A percentile compares a stretch with the other conserved stretches of the same genome.
These are phyloP conservation scores for Penicillium cosmopolitanum DNA, from an alignment of 495 filamentous ascomycete genomes.

Conservation along the genomic window DNA sequence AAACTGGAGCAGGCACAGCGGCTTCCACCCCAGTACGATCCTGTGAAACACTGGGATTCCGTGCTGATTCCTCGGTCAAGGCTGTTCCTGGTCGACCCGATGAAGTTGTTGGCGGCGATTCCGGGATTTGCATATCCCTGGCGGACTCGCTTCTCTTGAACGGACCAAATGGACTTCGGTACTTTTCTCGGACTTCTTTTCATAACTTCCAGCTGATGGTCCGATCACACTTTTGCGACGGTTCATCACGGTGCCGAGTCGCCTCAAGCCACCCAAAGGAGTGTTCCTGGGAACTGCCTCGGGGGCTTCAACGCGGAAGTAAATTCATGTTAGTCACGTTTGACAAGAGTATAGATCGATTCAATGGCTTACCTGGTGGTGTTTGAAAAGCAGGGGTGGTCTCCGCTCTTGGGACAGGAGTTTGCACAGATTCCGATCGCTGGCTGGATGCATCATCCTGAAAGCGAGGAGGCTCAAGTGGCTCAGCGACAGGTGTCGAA, in stretches of 20 bases:
- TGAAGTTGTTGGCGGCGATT: slow-evolving; percentile 36
- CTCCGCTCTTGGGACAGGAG: slow-evolving; percentile 33
- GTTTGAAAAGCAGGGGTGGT: slow-evolving; percentile 39
- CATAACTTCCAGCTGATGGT: slow-evolving; percentile 37
- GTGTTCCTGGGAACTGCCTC: slow-evolving; percentile 42
- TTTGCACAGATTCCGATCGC: slow-evolving; percentile 42
- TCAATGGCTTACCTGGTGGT: slow-evolving; percentile 42
- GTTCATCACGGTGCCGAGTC: slow-evolving; percentile 81
- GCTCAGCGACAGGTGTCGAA: slow-evolving; percentile 22
- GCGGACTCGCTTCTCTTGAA: slow-evolving; percentile 54
- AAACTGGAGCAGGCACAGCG: slow-evolving; percentile 26
- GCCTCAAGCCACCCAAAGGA: slow-evolving; percentile 59
- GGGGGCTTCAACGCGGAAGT: slow-evolving; percentile 23
- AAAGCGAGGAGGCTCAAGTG: slow-evolving; percentile 44
- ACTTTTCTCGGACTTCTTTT: slow-evolving; percentile 53
- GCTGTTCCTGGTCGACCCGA: slow-evolving; percentile 44
- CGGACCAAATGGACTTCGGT: slow-evolving; percentile 49
- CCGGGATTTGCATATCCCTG: slow-evolving; percentile 47
- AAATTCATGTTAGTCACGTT: slow-evolving; percentile 14
- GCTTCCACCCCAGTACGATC: slow-evolving; percentile 28
- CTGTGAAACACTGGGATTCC: slow-evolving; percentile 38
- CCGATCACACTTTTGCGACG: slow-evolving; percentile 56
- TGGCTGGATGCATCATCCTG: slow-evolving; percentile 65
- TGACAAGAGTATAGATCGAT: neutral
- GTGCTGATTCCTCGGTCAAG: slow-evolving; percentile 35